Conservation (phyloP, 768 basidiomycete genomes). For the Auriscalpium orientale region DNA sequence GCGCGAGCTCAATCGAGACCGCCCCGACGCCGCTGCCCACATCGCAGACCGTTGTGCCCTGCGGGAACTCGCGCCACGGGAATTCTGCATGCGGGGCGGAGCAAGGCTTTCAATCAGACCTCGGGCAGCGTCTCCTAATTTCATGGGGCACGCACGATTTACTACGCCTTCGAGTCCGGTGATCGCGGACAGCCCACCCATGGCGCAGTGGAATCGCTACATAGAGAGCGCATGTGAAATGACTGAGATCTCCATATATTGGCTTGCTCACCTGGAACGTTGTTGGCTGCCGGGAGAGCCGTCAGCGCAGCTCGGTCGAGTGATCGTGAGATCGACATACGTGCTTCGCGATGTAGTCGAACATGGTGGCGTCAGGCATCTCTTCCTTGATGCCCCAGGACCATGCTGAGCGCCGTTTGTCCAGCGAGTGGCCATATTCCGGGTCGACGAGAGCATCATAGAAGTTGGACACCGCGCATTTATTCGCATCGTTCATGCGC, state of each 20-base stretch:
- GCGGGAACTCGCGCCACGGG: slow-evolving; percentile 16
- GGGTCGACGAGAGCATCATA: slow-evolving; percentile 21
- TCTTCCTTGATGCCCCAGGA: background rate
- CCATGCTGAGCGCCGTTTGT: slow-evolving; percentile 16
- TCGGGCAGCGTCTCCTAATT: background rate
- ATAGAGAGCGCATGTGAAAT: background rate
- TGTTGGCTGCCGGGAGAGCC: background rate
- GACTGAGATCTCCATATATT: too few species aligned
- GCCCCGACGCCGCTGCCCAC: slow-evolving; percentile 23
- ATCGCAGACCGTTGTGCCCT: slow-evolving; percentile 20
- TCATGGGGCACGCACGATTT: background rate
- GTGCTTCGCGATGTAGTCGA: background rate
- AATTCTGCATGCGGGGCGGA: slow-evolving; percentile 16
- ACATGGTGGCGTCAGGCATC: background rate
- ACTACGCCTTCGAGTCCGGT: background rate
- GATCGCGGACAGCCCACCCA: background rate
- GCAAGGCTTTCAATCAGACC: background rate
- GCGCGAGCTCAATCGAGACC: slow-evolving; percentile 21
- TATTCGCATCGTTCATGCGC: background rate
- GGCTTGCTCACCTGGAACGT: too few species aligned
- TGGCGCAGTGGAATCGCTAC: background rate
- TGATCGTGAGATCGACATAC: background rate
- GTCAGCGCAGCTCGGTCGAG: background rate
- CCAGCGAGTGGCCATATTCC: slow-evolving; percentile 18
- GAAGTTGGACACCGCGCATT: slow-evolving; percentile 2